Evolutionary conservation across 306 rosid species (phyloP), one percentile per base, ranked within the genome.

Genomic region (Ammopiptanthus mongolicus): DNA sequence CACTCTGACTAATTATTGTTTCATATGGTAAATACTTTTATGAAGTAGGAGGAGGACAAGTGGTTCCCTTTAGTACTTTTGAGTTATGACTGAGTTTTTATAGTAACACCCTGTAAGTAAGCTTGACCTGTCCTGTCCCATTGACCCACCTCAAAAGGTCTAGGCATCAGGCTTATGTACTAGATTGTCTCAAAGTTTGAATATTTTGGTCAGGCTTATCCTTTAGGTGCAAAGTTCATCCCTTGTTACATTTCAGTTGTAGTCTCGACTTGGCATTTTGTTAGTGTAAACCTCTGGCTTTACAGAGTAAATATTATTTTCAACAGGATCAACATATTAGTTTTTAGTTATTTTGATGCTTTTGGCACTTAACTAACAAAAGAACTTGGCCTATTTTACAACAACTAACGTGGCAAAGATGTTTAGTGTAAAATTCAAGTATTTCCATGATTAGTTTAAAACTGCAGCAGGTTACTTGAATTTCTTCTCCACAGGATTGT

Each of bases 401-500:
- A 69, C 50, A 61, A 57, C 14, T 52, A 79, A 57, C 58, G 65
- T 81, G 58, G 64, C 34, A 72, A 78, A 78, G 62, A 80, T 80
- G 69, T 80, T 66, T 69, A 76, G 74, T 69, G 53, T 39, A 80
- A 85, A 74, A 56, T 76, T 84, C 65, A 80, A 83, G 83, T 60
- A 64, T 76, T 80, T 74, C 69, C 51, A 8, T 95, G 83, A 87
- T 84, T 83, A 84, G 96, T 77, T 85, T 82, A 85, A 95, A 95
- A 78, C 76, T 90, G 92, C 99, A 79, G 89, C 93, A 87, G 88
- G 89, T 88, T 88, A 90, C 91, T 86, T 90, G 89, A 90, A 90
- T 88, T 83, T 96, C 94, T 90, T 87, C 89, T 96, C 88, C 85
- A 89, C 97, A 85, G 99, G 99, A 81, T 88, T 89, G 89, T 87